Evolutionary conservation across 2,329 filamentous ascomycete genomes (phyloP).

Genomic region (Cladobotryum protrusum): DNA sequence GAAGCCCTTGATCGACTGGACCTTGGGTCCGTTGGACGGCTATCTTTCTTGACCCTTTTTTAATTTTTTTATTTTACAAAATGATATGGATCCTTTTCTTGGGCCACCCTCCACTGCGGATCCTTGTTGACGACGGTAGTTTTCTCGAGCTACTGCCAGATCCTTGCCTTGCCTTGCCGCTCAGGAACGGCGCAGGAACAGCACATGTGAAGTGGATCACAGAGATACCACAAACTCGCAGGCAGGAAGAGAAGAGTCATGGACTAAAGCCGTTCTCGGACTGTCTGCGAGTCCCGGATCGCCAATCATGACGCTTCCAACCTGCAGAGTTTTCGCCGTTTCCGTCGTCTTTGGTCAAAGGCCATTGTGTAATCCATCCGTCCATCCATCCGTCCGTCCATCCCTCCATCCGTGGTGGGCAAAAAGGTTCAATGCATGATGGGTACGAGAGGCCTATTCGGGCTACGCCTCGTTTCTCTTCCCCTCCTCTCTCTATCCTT

Average conservation of each 20-base stretch:
- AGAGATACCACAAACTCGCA: neutral
- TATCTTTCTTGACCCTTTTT: no score
- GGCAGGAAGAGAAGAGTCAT: slow-evolving; percentile 6
- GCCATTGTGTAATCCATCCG: no score
- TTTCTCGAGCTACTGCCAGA: neutral
- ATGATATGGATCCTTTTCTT: neutral
- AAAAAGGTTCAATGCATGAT: no score
- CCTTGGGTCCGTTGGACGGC: no score
- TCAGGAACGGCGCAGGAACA: neutral
- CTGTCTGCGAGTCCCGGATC: neutral
- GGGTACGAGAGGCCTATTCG: no score
- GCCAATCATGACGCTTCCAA: slow-evolving; percentile 5
- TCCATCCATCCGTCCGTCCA: no score
- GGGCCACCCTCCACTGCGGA: slow-evolving; percentile 3
- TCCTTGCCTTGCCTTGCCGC: neutral
- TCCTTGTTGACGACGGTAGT: neutral
- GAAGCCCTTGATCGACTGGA: no score
- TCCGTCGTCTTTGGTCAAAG: no score
- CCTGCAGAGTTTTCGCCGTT: slow-evolving; percentile 6
- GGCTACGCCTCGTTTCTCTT: no score
- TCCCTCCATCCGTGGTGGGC: no score
- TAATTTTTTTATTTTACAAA: no score
- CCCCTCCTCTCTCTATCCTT: neutral
- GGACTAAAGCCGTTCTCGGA: neutral
- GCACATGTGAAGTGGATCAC: neutral